A percentile compares a stretch with the other conserved stretches of the same genome.
Evolutionary conservation across 2,329 filamentous ascomycete species (phyloP).

Genomic region (Fusarium heterosporum): DNA sequence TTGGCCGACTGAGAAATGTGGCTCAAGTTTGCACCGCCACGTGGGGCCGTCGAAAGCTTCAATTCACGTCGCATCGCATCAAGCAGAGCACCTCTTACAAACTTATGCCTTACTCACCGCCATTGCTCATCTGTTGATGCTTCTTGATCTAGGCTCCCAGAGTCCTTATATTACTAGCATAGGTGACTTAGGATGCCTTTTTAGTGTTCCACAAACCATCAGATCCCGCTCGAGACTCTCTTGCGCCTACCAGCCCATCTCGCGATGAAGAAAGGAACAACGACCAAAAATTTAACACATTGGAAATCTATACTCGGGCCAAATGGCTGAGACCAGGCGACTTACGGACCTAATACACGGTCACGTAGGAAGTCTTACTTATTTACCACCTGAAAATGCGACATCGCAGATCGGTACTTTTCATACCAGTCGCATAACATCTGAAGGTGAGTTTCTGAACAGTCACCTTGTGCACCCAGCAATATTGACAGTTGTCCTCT

Average conservation of each 20-base stretch:
- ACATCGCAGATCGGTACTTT: constrained; percentile 46
- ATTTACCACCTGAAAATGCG: constrained; percentile 45
- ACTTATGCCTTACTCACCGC: constrained; percentile 10
- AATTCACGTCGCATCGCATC: constrained; percentile 32
- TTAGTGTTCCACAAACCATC: constrained; percentile 22
- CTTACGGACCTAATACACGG: constrained; percentile 51
- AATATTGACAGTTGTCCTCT: constrained; percentile 2
- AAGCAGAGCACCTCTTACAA: constrained; percentile 15
- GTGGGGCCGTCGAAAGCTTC: constrained; percentile 44
- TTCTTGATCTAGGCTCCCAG: constrained; percentile 3
- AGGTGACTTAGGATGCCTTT: constrained; percentile 32
- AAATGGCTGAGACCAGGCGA: constrained; percentile 54
- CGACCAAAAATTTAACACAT: constrained; percentile 42
- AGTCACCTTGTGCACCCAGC: constrained; percentile 5
- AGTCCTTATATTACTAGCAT: background rate
- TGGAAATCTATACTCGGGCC: constrained; percentile 49
- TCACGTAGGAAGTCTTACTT: constrained; percentile 51
- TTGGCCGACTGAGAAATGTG: constrained; percentile 48
- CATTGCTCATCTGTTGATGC: constrained; percentile 13
- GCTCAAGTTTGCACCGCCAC: constrained; percentile 46
- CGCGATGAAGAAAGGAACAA: constrained; percentile 52
- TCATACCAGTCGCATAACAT: constrained; percentile 49
- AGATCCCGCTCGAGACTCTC: constrained; percentile 39
- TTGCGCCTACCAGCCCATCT: constrained; percentile 38
- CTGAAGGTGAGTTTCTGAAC: constrained; percentile 43